Evolutionary conservation across 73 alveolate species (phyloP).

Genomic region (Paramecium tetraurelia): DNA sequence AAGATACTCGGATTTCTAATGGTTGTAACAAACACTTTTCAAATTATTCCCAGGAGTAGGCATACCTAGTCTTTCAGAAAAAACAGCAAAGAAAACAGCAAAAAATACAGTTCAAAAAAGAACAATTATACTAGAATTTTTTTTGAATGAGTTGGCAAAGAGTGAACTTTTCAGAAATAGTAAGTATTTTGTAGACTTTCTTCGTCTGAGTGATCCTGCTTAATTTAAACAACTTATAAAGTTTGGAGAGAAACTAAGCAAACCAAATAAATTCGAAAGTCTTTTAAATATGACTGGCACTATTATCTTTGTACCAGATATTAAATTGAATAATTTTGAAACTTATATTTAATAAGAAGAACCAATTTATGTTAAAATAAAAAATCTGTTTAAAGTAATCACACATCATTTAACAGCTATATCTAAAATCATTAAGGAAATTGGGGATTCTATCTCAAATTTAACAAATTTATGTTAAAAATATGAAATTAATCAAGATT

Average conservation of each 20-base stretch:
- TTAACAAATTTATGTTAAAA: not conserved
- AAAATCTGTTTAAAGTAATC: not conserved
- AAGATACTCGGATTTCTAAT: conserved; percentile 17
- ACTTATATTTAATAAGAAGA: not conserved
- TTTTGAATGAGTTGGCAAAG: not conserved
- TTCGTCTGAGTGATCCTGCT: not conserved
- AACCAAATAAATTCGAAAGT: conserved; percentile 33
- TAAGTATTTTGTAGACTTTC: conserved; percentile 21
- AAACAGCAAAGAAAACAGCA: conserved; percentile 1
- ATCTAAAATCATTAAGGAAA: not conserved
- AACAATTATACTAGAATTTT: not conserved
- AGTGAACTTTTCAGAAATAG: not conserved
- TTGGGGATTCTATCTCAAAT: not conserved
- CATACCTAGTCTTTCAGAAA: not conserved
- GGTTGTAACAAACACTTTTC: not conserved
- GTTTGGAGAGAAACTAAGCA: conserved; percentile 5
- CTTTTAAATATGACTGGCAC: conserved; percentile 4
- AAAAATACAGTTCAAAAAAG: not conserved
- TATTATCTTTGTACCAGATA: not conserved
- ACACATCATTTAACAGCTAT: not conserved
- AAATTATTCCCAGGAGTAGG: conserved; percentile 31
- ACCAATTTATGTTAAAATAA: not conserved
- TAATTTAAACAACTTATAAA: not conserved
- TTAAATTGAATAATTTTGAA: conserved; percentile 10
- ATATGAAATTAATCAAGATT: not conserved